phyloP scores from a whole-genome alignment of 345 rosid genomes.

The Brassica nigra region DNA sequence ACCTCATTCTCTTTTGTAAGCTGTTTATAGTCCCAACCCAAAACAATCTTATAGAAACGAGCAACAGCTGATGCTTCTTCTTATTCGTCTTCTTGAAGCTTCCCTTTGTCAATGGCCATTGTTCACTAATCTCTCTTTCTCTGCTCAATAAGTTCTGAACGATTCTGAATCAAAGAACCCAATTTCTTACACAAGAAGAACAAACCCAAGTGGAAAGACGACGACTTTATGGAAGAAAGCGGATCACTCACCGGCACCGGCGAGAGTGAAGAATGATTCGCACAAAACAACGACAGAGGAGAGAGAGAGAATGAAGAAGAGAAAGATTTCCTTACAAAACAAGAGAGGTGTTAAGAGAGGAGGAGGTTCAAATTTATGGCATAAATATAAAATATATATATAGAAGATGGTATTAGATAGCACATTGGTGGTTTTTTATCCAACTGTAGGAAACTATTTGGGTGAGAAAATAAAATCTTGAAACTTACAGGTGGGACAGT shows the following conservation, averaged over 20 bases:
- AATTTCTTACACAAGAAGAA: background rate
- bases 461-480: background rate
- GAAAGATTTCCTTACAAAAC: no score
- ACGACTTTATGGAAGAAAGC: background rate
- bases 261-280: background rate
- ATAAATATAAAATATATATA: no score
- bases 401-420: no score
- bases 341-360: no score
- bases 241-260: no score
- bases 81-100: conserved; percentile 54
- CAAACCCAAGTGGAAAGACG: background rate
- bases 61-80: conserved; percentile 52
- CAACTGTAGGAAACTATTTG: background rate
- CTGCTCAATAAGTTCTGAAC: background rate
- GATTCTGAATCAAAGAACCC: background rate
- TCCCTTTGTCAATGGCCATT: conserved; percentile 61
- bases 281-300: no score
- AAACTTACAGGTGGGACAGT: background rate
- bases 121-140: conserved; percentile 10
- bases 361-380: no score
- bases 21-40: conserved; percentile 80
- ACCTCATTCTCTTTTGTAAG: conserved; percentile 58
- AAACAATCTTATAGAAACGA: conserved; percentile 68
- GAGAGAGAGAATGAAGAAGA: no score
- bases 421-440: no score